These are phyloP conservation scores for Acacia melanoxylon DNA, from an alignment of 306 rosid genomes.

Conservation along the genomic window DNA sequence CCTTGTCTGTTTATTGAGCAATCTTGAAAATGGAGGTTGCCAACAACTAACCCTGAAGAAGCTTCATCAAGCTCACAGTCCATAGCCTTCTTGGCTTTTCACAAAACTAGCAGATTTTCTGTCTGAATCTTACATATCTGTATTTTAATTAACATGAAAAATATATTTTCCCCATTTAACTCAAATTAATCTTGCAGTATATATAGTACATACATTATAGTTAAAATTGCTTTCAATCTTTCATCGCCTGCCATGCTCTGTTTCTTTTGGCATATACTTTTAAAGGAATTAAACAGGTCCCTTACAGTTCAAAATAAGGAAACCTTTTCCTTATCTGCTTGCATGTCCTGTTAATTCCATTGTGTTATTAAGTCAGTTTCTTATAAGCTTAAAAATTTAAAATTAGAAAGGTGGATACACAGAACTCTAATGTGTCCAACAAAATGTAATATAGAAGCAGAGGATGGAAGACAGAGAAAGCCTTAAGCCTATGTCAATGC, in stretches of 20 bases:
- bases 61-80: slow-evolving; percentile 18
- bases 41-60: slow-evolving; percentile 21
- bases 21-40: background rate
- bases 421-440: background rate
- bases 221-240: background rate
- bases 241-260: background rate
- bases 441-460: too few relatives aligned
- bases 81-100: background rate
- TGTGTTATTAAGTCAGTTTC: background rate
- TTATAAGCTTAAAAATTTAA: background rate
- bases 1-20: slow-evolving; percentile 13
- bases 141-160: background rate
- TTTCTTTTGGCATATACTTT: background rate
- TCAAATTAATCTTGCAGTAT: background rate
- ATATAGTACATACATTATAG: too few relatives aligned
- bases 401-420: background rate
- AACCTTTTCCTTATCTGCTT: too few relatives aligned
- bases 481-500: background rate
- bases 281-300: background rate
- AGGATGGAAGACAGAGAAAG: background rate
- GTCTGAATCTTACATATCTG: background rate
- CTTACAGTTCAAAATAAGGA: background rate
- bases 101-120: background rate
- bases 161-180: background rate
- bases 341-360: background rate